A percentile compares a stretch with the other conserved stretches of the same genome.
phyloP scores from a whole-genome alignment of 23 red algal species.

The Gracilaria domingensis region DNA sequence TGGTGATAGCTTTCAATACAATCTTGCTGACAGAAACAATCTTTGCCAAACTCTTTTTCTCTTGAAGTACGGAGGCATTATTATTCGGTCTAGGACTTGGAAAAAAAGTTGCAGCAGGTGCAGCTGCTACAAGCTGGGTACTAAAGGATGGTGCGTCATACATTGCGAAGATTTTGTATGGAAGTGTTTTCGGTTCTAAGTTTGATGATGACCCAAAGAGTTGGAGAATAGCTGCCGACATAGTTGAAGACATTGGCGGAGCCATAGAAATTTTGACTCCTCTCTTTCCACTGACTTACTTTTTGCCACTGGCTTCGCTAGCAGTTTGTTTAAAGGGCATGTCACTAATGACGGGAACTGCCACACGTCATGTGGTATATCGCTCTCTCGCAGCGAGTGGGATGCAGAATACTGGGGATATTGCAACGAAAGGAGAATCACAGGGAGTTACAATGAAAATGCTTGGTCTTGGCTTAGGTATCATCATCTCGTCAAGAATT shows the following conservation, averaged over 20 bases:
- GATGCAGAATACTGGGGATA: constrained; percentile 93
- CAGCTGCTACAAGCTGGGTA: constrained; percentile 90
- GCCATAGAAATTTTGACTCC: constrained; percentile 97
- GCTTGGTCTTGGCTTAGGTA: constrained; percentile 89
- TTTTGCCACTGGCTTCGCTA: constrained; percentile 88
- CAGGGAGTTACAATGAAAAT: constrained; percentile 98
- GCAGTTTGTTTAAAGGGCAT: constrained; percentile 87
- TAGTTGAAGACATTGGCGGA: constrained; percentile 91
- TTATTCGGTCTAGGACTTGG: constrained; percentile 95
- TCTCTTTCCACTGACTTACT: constrained; percentile 80
- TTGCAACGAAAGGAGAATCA: constrained; percentile 97
- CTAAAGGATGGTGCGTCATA: constrained; percentile 95
- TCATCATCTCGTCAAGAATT: constrained; percentile 77
- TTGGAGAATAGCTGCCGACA: constrained; percentile 87
- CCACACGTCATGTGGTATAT: constrained; percentile 96
- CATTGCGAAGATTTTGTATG: constrained; percentile 93
- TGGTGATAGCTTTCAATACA: neutral
- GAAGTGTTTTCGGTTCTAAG: constrained; percentile 85
- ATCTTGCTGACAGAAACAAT: neutral
- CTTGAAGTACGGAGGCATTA: constrained; percentile 82
- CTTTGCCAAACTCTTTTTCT: neutral
- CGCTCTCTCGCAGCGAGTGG: constrained; percentile 80
- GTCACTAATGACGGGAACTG: constrained; percentile 96
- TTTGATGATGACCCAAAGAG: constrained; percentile 96
- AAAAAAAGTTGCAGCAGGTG: constrained; percentile 81